Percentiles rank a stretch among this genome's conserved stretches.
phyloP scores from a whole-genome alignment of 2,329 filamentous ascomycete species.

The Cercospora brassicicola region DNA sequence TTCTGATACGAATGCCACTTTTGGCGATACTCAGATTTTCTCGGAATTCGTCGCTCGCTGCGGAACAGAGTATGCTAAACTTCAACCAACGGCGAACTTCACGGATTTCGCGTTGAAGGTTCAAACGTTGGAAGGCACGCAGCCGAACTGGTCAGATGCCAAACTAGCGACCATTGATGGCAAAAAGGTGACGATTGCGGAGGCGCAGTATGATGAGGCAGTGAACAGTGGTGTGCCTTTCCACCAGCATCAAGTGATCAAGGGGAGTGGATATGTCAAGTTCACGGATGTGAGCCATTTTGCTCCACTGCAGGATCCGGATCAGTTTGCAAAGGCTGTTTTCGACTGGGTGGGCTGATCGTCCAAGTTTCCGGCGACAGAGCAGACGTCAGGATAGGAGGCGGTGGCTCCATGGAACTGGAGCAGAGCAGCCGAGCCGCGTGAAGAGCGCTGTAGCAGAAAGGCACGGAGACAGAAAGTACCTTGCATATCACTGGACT shows the following conservation, averaged over 20 bases:
- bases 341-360: neutral
- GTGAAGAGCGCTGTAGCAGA: neutral
- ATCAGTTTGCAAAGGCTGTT: constrained; percentile 24
- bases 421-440: too few relatives aligned
- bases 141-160: constrained; percentile 38
- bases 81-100: constrained; percentile 44
- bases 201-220: constrained; percentile 43
- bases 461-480: neutral
- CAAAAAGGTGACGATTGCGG: constrained; percentile 33
- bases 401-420: too few relatives aligned
- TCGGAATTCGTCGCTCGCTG: constrained; percentile 41
- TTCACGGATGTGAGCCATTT: constrained; percentile 47
- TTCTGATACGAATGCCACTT: constrained; percentile 43
- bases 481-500: neutral
- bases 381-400: neutral
- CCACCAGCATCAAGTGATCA: constrained; percentile 41
- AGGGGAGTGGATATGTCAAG: constrained; percentile 42
- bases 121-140: constrained; percentile 41
- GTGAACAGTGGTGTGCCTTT: constrained; percentile 43
- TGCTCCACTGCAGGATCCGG: constrained; percentile 46
- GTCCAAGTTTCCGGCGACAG: neutral
- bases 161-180: constrained; percentile 31
- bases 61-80: constrained; percentile 39
- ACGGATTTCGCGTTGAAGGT: constrained; percentile 43
- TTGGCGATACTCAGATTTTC: constrained; percentile 40